phyloP scores from a whole-genome alignment of 345 rosid genomes.

The Raphanus raphanistrum region DNA sequence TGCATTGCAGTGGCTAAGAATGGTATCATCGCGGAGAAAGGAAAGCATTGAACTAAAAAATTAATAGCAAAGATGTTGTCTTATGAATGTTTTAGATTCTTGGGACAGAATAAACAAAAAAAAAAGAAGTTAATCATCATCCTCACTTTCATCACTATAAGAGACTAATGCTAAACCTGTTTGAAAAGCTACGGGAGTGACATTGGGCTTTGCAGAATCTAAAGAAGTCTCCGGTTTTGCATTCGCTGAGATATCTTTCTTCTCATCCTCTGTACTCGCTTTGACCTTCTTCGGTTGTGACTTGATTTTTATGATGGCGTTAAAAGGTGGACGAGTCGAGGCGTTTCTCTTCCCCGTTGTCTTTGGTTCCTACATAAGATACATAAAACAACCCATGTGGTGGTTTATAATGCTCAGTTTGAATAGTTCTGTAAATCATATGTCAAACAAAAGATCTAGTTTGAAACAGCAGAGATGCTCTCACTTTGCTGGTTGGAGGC shows the following conservation, averaged over 20 bases:
- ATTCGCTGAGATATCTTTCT: conserved; percentile 36
- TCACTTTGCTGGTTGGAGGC: conserved; percentile 47
- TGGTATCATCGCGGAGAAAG: conserved; percentile 60
- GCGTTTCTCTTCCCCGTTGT: conserved; percentile 57
- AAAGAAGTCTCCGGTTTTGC: conserved; percentile 40
- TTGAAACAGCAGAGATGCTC: conserved; percentile 30
- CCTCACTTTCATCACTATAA: conserved; percentile 91
- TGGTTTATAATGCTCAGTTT: background rate
- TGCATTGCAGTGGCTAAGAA: conserved; percentile 51
- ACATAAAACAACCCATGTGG: conserved; percentile 8
- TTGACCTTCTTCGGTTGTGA: conserved; percentile 80
- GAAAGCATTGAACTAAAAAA: conserved; percentile 58
- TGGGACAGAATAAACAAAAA: conserved; percentile 19
- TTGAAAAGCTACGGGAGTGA: conserved; percentile 32
- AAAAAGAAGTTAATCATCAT: conserved; percentile 43
- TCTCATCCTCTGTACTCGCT: conserved; percentile 33
- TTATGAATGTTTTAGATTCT: conserved; percentile 28
- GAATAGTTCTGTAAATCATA: background rate
- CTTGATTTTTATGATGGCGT: conserved; percentile 68
- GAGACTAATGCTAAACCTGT: conserved; percentile 68
- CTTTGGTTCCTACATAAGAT: conserved; percentile 50
- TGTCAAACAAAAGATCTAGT: background rate
- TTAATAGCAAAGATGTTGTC: conserved; percentile 48
- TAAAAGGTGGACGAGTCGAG: conserved; percentile 50
- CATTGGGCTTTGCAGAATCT: conserved; percentile 33